phyloP scores from a whole-genome alignment of 176 grass and related monocot species.

The Bolboschoenus planiculmis region DNA sequence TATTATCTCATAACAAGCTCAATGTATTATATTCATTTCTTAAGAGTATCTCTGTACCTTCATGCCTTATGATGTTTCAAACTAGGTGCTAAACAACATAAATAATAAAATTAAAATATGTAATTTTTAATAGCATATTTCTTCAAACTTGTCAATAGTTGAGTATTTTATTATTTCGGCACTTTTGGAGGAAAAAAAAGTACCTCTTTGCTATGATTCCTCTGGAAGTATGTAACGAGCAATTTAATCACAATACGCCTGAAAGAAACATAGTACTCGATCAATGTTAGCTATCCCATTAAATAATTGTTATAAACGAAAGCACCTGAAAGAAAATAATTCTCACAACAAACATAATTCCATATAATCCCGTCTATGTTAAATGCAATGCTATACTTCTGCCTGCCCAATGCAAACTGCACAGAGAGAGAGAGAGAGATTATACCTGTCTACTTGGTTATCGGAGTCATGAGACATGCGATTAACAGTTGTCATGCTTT shows the following conservation, averaged over 20 bases:
- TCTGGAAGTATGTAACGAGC: slow-evolving; percentile 87
- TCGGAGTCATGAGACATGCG: slow-evolving; percentile 97
- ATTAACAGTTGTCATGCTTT: slow-evolving; percentile 87
- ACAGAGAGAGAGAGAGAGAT: slow-evolving; percentile 19
- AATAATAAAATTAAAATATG: background rate
- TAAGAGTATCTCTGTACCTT: background rate
- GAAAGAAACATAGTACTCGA: slow-evolving; percentile 5
- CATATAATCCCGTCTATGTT: background rate
- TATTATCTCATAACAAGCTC: background rate
- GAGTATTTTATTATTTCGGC: background rate
- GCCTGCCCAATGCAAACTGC: background rate
- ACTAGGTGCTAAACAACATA: background rate
- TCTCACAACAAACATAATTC: background rate
- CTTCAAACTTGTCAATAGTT: background rate
- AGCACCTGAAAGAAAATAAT: background rate
- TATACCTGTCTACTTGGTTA: slow-evolving; percentile 89
- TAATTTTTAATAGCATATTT: background rate
- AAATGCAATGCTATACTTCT: background rate
- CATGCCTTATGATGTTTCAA: background rate
- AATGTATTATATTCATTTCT: background rate
- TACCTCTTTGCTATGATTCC: slow-evolving; percentile 96
- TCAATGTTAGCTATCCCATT: background rate
- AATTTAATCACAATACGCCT: slow-evolving; percentile 93
- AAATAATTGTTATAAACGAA: background rate
- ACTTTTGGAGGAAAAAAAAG: slow-evolving; percentile 15